Base-by-base conservation (phyloP, 2,329 filamentous ascomycete species). In the Huntiella moniliformis region DNA sequence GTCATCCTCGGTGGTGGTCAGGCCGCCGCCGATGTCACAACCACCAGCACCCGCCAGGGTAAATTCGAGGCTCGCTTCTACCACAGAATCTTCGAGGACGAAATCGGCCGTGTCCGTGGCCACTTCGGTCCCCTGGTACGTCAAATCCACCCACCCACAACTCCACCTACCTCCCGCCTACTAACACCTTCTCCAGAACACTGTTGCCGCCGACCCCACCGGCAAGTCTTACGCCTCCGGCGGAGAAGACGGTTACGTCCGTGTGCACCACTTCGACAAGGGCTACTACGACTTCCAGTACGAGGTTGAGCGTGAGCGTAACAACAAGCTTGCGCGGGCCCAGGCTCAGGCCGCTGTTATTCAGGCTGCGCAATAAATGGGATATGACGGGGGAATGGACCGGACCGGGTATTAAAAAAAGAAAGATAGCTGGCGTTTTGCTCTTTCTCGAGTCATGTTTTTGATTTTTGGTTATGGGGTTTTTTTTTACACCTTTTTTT, bases 51-150 rank as follows among this genome's bases (percentile, higher is more conserved):
- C 42, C 77, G 91, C 54, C 91, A 98, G 71, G 91, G 91, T 67
- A 96, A 96, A 68, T 98, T 98, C 70, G 91, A 98, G 67, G 91
- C 91, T 38, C 79, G 91, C 54, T 98, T 98, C 74, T 98, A 95
- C 73, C 91, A 98, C 79, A 96, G 93, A 74, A 81, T 98, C 62
- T 96, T 98, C 62, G 86, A 94, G 66, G 88, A 98, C 65, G 91
- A 98, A 70, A 88, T 96, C 58, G 91, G 91, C 55, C 81, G 91
- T 70, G 91, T 98, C 53, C 77, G 86, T 60, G 91, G 91, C 52
- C 91, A 98, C 65, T 98, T 98, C 66, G 91, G 91, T 60, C 91
- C 82, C 54, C 71, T 95, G 60, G 64, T 67, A 60, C 49, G 63
- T 56, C 37, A n/a, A 45, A 18, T 31, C n/a, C 17, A 18, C 2